Conservation (phyloP, 352 stramenopile genomes). For the Pythium sukuiense region DNA sequence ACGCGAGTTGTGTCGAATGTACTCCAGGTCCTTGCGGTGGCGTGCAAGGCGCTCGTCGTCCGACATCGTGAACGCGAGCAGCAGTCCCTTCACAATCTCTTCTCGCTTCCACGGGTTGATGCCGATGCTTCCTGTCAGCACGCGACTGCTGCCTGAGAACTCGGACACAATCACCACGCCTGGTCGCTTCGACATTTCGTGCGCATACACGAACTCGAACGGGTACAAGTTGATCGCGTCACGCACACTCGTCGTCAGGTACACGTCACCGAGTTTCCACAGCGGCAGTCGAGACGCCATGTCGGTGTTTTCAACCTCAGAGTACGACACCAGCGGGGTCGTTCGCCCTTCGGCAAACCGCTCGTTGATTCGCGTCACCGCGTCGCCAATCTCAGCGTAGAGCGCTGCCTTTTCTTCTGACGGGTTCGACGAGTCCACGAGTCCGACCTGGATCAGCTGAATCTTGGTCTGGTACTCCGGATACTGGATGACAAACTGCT, state of each 20-base stretch:
- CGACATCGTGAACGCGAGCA: constrained; percentile 68
- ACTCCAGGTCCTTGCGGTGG: constrained; percentile 86
- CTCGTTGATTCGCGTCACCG: constrained; percentile 75
- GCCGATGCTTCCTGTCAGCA: constrained; percentile 95
- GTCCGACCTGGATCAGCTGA: constrained; percentile 81
- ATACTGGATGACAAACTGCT: constrained; percentile 90
- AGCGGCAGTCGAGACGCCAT: constrained; percentile 69
- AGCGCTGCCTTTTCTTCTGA: constrained; percentile 70
- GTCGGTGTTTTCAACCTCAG: constrained; percentile 80
- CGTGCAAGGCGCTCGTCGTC: constrained; percentile 66
- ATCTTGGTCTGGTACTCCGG: constrained; percentile 86
- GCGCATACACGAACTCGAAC: constrained; percentile 87
- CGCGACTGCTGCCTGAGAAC: constrained; percentile 96
- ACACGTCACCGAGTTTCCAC: constrained; percentile 71
- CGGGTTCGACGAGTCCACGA: constrained; percentile 73
- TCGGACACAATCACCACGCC: constrained; percentile 96
- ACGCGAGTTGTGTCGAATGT: constrained; percentile 94
- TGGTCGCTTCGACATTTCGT: constrained; percentile 68
- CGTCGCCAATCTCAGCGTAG: constrained; percentile 54
- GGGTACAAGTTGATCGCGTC: constrained; percentile 85
- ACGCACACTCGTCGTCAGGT: constrained; percentile 75
- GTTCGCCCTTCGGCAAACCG: constrained; percentile 40
- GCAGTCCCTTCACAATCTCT: constrained; percentile 78
- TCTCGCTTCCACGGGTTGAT: constrained; percentile 98
- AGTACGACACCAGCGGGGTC: constrained; percentile 67